Evolutionary conservation across 768 basidiomycete species (phyloP).

Genomic region (Kockovaella imperatae): DNA sequence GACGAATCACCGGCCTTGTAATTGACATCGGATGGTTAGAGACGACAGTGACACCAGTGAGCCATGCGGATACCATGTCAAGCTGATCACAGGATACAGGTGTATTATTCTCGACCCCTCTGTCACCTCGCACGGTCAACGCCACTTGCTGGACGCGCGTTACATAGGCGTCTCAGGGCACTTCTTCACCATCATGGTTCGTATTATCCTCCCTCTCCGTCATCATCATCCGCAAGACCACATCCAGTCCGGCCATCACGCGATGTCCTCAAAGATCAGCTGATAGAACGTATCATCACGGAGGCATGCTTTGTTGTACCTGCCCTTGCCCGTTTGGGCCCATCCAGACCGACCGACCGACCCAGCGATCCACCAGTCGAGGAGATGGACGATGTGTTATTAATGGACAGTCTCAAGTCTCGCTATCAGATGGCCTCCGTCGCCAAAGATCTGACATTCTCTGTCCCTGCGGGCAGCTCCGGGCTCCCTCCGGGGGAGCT

Average conservation of each 20-base stretch:
- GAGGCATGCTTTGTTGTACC: conserved; percentile 80
- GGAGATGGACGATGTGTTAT: not conserved
- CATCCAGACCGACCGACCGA: not conserved
- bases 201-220: conserved; percentile 73
- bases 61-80: conserved; percentile 32
- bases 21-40: conserved; percentile 89
- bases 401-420: not conserved
- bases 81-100: conserved; percentile 49
- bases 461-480: not conserved
- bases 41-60: conserved; percentile 75
- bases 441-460: conserved; percentile 10
- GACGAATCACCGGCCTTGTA: conserved; percentile 86
- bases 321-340: not conserved
- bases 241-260: conserved; percentile 58
- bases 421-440: conserved; percentile 13
- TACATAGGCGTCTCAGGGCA: conserved; percentile 69
- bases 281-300: conserved; percentile 86
- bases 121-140: conserved; percentile 76
- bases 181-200: conserved; percentile 75
- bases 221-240: conserved; percentile 57
- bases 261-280: conserved; percentile 66
- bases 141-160: conserved; percentile 73
- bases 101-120: conserved; percentile 79
- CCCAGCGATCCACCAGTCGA: not conserved
- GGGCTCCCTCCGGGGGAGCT: conserved; percentile 61